A percentile compares a stretch with the other conserved stretches of the same genome.
phyloP scores from a whole-genome alignment of 192 early-diverging fungal genomes.

The Coemansia sp. region DNA sequence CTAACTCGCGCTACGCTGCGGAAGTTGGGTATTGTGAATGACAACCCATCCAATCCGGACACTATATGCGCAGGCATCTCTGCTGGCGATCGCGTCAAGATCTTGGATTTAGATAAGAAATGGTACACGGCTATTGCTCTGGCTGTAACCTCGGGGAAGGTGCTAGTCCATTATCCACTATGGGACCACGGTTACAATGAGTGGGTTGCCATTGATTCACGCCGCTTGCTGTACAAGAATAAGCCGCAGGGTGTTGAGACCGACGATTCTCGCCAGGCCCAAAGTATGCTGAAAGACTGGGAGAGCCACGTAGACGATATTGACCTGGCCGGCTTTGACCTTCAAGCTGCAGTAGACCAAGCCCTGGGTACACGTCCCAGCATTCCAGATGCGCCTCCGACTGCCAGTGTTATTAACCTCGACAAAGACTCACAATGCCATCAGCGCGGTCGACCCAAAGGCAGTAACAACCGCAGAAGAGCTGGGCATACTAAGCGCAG shows the following conservation, averaged over 20 bases:
- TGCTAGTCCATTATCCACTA: conserved; percentile 37
- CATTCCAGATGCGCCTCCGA: conserved; percentile 6
- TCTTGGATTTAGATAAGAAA: conserved; percentile 30
- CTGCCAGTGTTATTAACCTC: not conserved
- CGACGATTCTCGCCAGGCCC: not conserved
- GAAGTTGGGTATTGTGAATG: conserved; percentile 32
- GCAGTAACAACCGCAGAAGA: conserved; percentile 37
- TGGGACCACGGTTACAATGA: conserved; percentile 52
- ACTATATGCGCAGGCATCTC: conserved; percentile 10
- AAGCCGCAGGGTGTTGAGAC: not conserved
- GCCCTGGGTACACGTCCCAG: conserved; percentile 3
- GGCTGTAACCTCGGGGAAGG: conserved; percentile 23
- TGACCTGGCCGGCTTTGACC: conserved; percentile 24
- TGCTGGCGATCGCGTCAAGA: conserved; percentile 34
- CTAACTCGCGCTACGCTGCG: conserved; percentile 52
- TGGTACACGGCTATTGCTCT: conserved; percentile 44
- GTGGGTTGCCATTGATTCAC: conserved; percentile 43
- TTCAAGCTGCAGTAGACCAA: conserved; percentile 5
- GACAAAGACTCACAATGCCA: not conserved
- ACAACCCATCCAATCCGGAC: conserved; percentile 11
- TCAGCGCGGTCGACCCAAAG: conserved; percentile 24
- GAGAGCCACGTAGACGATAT: not conserved
- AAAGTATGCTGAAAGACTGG: conserved; percentile 8
- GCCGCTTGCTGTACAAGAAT: conserved; percentile 28
- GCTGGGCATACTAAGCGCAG: conserved; percentile 36